Evolutionary conservation across 148 eudicot species (phyloP).

Genomic region (Nepenthes gracilis): DNA sequence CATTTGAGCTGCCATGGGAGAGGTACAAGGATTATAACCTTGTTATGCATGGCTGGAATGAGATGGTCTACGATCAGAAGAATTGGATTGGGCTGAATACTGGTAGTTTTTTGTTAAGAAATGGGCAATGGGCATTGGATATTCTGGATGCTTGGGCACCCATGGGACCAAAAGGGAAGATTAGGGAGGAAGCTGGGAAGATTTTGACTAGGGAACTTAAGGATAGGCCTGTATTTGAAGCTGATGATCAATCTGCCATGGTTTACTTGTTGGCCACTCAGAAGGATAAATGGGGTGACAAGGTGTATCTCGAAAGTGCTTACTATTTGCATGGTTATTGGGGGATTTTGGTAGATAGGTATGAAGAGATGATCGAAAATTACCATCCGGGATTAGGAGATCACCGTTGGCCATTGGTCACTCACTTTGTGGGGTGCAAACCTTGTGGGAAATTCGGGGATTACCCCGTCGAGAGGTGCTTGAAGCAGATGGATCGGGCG

Average conservation of each 20-base stretch:
- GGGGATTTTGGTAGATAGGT: constrained; percentile 44
- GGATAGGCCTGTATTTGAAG: constrained; percentile 46
- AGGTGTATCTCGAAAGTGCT: constrained; percentile 44
- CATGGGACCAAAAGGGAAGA: constrained; percentile 49
- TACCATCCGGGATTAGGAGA: constrained; percentile 42
- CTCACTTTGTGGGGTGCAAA: constrained; percentile 64
- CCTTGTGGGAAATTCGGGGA: constrained; percentile 46
- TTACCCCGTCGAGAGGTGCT: constrained; percentile 39
- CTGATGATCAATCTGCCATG: constrained; percentile 53
- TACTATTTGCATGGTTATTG: constrained; percentile 51
- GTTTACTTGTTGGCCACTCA: constrained; percentile 35
- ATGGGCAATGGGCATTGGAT: constrained; percentile 61
- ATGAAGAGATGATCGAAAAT: constrained; percentile 37
- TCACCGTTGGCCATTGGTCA: constrained; percentile 51
- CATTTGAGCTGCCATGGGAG: constrained; percentile 48
- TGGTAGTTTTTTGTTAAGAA: constrained; percentile 55
- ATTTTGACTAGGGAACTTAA: constrained; percentile 26
- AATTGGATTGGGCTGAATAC: constrained; percentile 61
- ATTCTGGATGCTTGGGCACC: constrained; percentile 46
- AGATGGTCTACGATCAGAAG: constrained; percentile 40
- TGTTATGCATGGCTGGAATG: constrained; percentile 50
- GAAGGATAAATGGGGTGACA: constrained; percentile 38
- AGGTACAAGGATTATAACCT: constrained; percentile 35
- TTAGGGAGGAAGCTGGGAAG: constrained; percentile 44
- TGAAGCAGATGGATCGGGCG: constrained; percentile 58